Percentiles rank a stretch among this genome's conserved stretches.
phyloP scores from a whole-genome alignment of 768 basidiomycete species.

The Kwoniella sp. region DNA sequence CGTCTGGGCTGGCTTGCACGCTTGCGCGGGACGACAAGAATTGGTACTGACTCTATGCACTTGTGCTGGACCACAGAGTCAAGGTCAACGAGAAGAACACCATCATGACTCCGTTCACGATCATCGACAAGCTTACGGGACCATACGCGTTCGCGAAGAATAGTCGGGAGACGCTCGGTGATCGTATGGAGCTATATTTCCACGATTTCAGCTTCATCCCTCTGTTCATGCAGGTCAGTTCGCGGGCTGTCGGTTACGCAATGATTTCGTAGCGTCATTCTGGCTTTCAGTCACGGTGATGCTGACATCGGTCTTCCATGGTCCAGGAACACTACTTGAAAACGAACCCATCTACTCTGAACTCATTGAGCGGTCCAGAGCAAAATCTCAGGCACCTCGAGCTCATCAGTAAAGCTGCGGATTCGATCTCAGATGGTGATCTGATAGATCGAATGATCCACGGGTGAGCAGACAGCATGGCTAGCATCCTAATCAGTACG shows the following conservation, averaged over 20 bases:
- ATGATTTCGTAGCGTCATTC: no score
- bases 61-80: conserved; percentile 45
- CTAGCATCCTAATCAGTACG: no score
- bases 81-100: conserved; percentile 91
- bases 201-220: conserved; percentile 94
- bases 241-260: no score
- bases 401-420: conserved; percentile 83
- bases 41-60: neutral
- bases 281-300: neutral
- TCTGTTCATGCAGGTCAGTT: conserved; percentile 84
- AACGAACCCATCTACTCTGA: conserved; percentile 68
- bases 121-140: conserved; percentile 84
- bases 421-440: conserved; percentile 92
- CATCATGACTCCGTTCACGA: conserved; percentile 87
- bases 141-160: conserved; percentile 87
- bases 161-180: conserved; percentile 74
- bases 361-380: conserved; percentile 64
- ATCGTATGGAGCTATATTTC: conserved; percentile 96
- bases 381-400: conserved; percentile 71
- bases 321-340: conserved; percentile 97
- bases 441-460: conserved; percentile 91
- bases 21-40: neutral
- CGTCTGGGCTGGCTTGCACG: neutral
- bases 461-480: conserved; percentile 66
- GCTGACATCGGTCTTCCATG: conserved; percentile 1